These are phyloP conservation scores for Colletotrichum nymphaeae DNA, from an alignment of 2,329 filamentous ascomycete species.

Conservation along the genomic window DNA sequence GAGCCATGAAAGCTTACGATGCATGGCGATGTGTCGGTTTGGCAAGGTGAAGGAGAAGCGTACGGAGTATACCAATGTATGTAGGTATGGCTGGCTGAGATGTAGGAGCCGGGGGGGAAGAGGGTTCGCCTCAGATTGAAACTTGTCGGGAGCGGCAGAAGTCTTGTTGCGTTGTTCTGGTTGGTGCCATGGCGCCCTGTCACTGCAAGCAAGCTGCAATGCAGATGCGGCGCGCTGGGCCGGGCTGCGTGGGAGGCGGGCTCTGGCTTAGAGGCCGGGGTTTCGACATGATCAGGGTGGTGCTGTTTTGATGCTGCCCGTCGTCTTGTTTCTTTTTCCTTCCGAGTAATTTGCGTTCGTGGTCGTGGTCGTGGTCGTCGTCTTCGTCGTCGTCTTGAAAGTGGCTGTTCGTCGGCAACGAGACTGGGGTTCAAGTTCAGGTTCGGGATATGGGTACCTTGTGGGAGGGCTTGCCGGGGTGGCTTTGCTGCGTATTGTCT, in stretches of 20 bases:
- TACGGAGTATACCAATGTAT: no score
- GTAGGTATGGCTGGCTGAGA: conserved; percentile 3
- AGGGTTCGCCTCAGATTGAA: conserved; percentile 18
- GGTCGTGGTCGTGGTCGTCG: background rate
- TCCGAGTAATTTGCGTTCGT: background rate
- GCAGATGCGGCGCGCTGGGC: conserved; percentile 17
- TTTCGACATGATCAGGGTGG: background rate
- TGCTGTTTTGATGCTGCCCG: background rate
- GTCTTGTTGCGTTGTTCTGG: conserved; percentile 1
- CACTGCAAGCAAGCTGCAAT: conserved; percentile 7
- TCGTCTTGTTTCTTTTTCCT: background rate
- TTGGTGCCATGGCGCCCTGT: conserved; percentile 14
- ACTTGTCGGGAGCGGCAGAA: conserved; percentile 1
- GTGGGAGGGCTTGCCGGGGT: background rate
- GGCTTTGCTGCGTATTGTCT: background rate
- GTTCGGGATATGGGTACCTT: background rate
- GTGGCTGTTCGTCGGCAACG: background rate
- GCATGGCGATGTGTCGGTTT: conserved; percentile 18
- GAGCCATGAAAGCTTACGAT: conserved; percentile 4
- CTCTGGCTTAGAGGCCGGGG: background rate
- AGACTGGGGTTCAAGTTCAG: background rate
- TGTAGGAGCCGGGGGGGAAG: background rate
- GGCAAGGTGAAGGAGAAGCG: background rate
- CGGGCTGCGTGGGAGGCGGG: conserved; percentile 3
- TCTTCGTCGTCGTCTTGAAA: background rate